Evolutionary conservation across 1,284 basidiomycete genomes (phyloP).

Genomic region (Naganishia sp.): DNA sequence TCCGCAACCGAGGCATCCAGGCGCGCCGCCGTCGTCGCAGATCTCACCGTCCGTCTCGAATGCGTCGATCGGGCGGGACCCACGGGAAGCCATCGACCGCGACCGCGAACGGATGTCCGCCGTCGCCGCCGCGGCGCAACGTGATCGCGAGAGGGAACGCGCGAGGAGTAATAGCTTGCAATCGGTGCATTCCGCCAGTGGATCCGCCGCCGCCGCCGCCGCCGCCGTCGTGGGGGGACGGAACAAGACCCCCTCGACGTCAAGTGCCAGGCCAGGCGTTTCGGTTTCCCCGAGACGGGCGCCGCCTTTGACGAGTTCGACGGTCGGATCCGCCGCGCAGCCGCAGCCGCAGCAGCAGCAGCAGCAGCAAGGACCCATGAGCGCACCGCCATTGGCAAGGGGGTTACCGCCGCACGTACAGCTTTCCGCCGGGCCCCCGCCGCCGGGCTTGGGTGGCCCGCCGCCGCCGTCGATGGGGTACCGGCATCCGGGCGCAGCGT

Average conservation of each 20-base stretch:
- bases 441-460: neutral
- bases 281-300: conserved; percentile 14
- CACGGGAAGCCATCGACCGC: too few species aligned
- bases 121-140: neutral
- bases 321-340: neutral
- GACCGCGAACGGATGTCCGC: neutral
- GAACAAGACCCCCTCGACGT: neutral
- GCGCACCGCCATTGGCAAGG: neutral
- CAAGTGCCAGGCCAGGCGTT: neutral
- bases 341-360: neutral
- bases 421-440: conserved; percentile 16
- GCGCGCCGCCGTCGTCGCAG: neutral
- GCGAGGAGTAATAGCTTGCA: conserved; percentile 22
- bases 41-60: conserved; percentile 3
- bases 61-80: neutral
- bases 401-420: conserved; percentile 14
- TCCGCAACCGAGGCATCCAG: neutral
- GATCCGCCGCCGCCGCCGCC: neutral
- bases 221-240: neutral
- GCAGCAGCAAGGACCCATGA: neutral
- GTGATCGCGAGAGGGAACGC: conserved; percentile 8
- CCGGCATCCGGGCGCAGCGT: neutral
- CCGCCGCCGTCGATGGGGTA: neutral
- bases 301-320: neutral
- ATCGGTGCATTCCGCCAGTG: neutral